Base-by-base conservation (phyloP, 257 asterid genomes). In the Ocimum tenuiflorum region DNA sequence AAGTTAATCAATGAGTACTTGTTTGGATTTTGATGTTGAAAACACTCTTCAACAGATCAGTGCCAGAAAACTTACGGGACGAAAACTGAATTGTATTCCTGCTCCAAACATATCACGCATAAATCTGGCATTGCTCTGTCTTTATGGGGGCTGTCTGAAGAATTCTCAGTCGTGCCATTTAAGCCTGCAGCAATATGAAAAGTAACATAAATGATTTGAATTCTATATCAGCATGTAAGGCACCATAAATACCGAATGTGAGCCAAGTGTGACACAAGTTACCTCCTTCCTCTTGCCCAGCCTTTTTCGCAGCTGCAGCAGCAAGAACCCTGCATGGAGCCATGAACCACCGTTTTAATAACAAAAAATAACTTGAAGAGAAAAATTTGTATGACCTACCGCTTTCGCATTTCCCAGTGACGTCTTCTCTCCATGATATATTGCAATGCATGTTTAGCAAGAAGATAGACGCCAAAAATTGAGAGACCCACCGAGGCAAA, bases 31-130 rank as follows among this genome's bases (percentile, higher is more conserved):
- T 27, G 38, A 35, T 54, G 19, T 17, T 9, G 46, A 23, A 15
- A 45, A 50, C 5, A 3, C 29, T 18, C 9, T 4, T 12, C n/a
- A n/a, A 13, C 22, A 42, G 27, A 55, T 20, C 13, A 4, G 19
- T 8, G 12, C 67, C 39, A 39, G 74, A 46, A 75, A 70, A 53
- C 99, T 80, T 90, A 94, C 99, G 90, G 96, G 73, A 94, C 88
- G 68, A 94, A 94, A 74, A 94, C 97, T 15, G 99, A 80, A 60
- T 94, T 90, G 81, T 94, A 94, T 41, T 86, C 97, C 77, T 88
- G 95, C 86, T 88, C 99, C 78, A 94, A 76, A 71, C 99, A 94
- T 69, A 94, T 94, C 31, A 94, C 99, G 42, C 99, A 94, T 69
- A 94, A 76, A 76, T 90, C 92, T 29, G 96, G 99, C 83, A 83